Evolutionary conservation across 495 filamentous ascomycete species (phyloP).

Genomic region (Neurospora sp.): DNA sequence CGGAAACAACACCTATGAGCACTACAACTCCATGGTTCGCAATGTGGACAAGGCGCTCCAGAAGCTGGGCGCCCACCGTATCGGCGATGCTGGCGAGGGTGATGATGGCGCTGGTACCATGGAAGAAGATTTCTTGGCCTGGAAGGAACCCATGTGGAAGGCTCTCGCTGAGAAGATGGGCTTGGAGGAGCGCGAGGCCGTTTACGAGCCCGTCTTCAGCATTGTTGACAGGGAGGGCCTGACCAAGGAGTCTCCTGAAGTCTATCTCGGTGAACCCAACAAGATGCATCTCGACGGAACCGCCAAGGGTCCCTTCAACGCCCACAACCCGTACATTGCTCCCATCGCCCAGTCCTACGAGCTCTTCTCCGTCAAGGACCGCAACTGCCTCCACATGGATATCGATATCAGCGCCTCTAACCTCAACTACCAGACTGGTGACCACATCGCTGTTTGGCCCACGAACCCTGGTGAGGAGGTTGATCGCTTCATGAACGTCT

Average conservation of each 20-base stretch:
- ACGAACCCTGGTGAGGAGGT: constrained; percentile 92
- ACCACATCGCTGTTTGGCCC: constrained; percentile 96
- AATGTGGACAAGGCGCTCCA: constrained; percentile 69
- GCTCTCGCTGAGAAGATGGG: constrained; percentile 71
- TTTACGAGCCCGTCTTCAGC: constrained; percentile 88
- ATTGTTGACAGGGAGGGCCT: constrained; percentile 69
- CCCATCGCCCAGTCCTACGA: constrained; percentile 86
- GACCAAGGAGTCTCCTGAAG: constrained; percentile 65
- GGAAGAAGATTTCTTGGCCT: constrained; percentile 98
- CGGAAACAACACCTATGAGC: constrained; percentile 98
- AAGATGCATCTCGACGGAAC: constrained; percentile 83
- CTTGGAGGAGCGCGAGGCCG: constrained; percentile 88
- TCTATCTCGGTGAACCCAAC: constrained; percentile 95
- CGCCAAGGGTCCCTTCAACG: constrained; percentile 85
- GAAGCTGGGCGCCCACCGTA: constrained; percentile 71
- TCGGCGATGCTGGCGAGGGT: constrained; percentile 86
- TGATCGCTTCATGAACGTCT: constrained; percentile 73
- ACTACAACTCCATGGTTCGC: constrained; percentile 98
- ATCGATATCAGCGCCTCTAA: constrained; percentile 82
- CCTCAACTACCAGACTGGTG: constrained; percentile 86
- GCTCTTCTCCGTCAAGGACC: constrained; percentile 81
- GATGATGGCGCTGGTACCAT: constrained; percentile 98
- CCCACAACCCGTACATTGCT: constrained; percentile 94
- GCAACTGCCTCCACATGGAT: constrained; percentile 97
- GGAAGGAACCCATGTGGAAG: constrained; percentile 99